Percentiles rank a stretch among this genome's conserved stretches.
Evolutionary conservation across 2,329 filamentous ascomycete genomes (phyloP).

Genomic region (Penicillium sp.): DNA sequence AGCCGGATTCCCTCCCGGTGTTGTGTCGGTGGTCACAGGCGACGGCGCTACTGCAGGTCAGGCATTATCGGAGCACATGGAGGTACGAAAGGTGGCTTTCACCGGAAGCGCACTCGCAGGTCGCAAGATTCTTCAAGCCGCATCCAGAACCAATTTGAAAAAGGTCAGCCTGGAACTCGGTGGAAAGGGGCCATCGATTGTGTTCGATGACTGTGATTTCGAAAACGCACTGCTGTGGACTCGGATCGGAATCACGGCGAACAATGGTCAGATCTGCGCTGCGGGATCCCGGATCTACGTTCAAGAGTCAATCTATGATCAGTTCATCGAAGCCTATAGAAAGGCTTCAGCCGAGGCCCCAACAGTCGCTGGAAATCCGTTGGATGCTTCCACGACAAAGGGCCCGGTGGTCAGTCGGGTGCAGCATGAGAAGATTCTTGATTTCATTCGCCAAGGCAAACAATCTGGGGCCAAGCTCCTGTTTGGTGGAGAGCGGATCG

Average conservation of each 20-base stretch:
- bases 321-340: constrained; percentile 36
- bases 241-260: constrained; percentile 30
- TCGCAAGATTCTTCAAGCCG: constrained; percentile 30
- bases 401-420: constrained; percentile 24
- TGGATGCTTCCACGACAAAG: constrained; percentile 24
- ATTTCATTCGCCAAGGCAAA: constrained; percentile 27
- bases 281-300: constrained; percentile 38
- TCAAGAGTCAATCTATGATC: constrained; percentile 34
- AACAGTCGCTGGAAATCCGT: constrained; percentile 22
- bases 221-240: constrained; percentile 35
- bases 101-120: constrained; percentile 35
- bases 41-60: constrained; percentile 60
- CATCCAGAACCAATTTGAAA: constrained; percentile 36
- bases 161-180: constrained; percentile 38
- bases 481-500: constrained; percentile 26
- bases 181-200: constrained; percentile 36
- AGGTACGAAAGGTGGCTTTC: constrained; percentile 37
- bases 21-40: constrained; percentile 61
- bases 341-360: constrained; percentile 57
- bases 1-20: constrained; percentile 59
- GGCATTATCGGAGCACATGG: constrained; percentile 31
- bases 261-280: constrained; percentile 37
- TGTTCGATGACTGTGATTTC: constrained; percentile 39
- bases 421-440: constrained; percentile 27
- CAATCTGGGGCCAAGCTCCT: constrained; percentile 22